Base-by-base conservation (phyloP, 2,329 filamentous ascomycete genomes). In the Xylariaceae sp. region DNA sequence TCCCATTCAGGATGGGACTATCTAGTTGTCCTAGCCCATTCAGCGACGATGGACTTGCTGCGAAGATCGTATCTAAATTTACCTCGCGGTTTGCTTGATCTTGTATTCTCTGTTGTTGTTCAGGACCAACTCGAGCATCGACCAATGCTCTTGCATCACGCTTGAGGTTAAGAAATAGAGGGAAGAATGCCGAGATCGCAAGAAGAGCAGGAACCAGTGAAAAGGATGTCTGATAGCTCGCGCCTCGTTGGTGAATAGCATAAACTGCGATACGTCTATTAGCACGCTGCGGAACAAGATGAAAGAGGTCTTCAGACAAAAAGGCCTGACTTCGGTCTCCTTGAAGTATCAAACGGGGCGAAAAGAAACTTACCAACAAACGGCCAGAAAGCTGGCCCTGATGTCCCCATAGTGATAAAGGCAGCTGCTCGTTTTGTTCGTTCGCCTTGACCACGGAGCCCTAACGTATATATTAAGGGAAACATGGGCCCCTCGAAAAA, bases 401-500 rank as follows among this genome's bases (percentile, higher is more conserved):
- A 86, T 1, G 86, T 88, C 53, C 87, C 88, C 71, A 87, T 90
- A 1, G 92, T 89, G 64, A 95, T 86, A 72, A 85, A 89, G 1
- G 88, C 88, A 0, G 88, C 87, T 0, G 88, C 90, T 52, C 87
- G 82, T 75, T 95, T 95, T 3, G 88, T 92, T 64, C 90, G 82
- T n/a, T 83, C 81, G 0, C 91, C 91, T 53, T 95, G 83, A 0
- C 91, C 90, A 2, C 90, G 84, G 60, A 96, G 86, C 2, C 88
- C 89, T 10, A 94, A 81, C 2, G 89, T 86, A 66, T 92, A 91
- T 61, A 94, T 86, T 1, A 92, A 85, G 0, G 92, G 91, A 79
- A 90, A 96, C 66, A 90, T 84, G 55, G 91, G 90, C 0, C 87
- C 89, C 72, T 93, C 90, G 69, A 89, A 90, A 73, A 95, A 90